phyloP scores from a whole-genome alignment of 179 eudicot genomes.

The Heliamphora pulchella region DNA sequence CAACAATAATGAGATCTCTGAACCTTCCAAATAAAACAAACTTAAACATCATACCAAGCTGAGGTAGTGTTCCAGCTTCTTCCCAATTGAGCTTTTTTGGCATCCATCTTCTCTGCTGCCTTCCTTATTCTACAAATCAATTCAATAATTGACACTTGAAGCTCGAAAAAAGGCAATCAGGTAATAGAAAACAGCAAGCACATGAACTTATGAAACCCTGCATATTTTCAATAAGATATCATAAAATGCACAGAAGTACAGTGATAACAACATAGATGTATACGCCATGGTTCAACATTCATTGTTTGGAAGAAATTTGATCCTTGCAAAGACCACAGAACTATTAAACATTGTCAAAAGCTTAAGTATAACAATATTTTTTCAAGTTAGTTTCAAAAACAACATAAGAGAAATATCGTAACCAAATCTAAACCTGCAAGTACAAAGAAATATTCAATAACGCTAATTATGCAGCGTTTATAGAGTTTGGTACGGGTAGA shows the following conservation, averaged over 20 bases:
- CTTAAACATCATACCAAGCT: conserved; percentile 19
- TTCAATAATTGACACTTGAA: neutral
- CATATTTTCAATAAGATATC: neutral
- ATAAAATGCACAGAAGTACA: neutral
- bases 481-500: too few relatives aligned
- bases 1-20: neutral
- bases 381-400: neutral
- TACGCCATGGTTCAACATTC: neutral
- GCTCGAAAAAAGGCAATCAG: neutral
- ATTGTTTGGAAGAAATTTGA: neutral
- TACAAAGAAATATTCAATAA: neutral
- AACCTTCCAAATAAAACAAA: neutral
- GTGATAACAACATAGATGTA: neutral
- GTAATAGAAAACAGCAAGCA: conserved; percentile 1
- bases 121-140: conserved; percentile 27
- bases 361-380: neutral
- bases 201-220: neutral
- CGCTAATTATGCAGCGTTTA: too few relatives aligned
- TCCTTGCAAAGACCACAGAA: neutral
- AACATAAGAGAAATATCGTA: neutral
- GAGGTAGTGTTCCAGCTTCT: conserved; percentile 30
- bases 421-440: neutral
- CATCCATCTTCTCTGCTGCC: conserved; percentile 28
- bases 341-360: neutral
- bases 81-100: conserved; percentile 33